Evolutionary conservation across 164 flowering plant species (phyloP).

Genomic region (Aristolochia contorta): DNA sequence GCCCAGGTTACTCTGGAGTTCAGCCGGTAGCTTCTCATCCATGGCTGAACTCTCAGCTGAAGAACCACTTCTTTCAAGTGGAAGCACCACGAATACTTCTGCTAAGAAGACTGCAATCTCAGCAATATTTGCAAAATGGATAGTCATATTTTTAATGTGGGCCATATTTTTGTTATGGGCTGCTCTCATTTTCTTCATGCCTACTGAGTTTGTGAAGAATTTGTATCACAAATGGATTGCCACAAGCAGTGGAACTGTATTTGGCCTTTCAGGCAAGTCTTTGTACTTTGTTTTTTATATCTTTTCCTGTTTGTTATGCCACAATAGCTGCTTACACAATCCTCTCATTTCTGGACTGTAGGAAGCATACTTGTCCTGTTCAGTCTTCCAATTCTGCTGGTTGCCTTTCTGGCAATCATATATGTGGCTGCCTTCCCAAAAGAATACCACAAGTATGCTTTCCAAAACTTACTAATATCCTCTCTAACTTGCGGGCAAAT

Average conservation of each 20-base stretch:
- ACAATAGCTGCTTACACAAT: background rate
- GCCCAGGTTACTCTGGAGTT: too few relatives aligned
- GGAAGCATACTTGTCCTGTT: constrained; percentile 53
- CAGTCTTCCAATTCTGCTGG: constrained; percentile 58
- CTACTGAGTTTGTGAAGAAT: constrained; percentile 21
- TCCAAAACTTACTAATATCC: background rate
- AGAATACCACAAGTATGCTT: constrained; percentile 1
- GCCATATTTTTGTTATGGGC: constrained; percentile 49
- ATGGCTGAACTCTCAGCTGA: constrained; percentile 24
- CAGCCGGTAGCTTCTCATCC: background rate
- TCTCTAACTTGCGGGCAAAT: background rate
- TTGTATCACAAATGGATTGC: constrained; percentile 15
- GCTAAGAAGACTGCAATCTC: constrained; percentile 15
- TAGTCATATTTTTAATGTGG: constrained; percentile 51
- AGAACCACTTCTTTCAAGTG: constrained; percentile 30
- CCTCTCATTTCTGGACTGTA: constrained; percentile 19
- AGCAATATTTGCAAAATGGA: constrained; percentile 28
- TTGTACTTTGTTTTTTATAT: background rate
- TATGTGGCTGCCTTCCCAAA: constrained; percentile 17
- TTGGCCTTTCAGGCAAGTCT: constrained; percentile 50
- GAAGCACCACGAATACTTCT: constrained; percentile 1
- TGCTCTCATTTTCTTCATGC: constrained; percentile 42
- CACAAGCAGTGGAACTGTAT: constrained; percentile 25
- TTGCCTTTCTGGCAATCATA: constrained; percentile 42
- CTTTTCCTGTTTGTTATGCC: background rate